These are phyloP conservation scores for Tricholoma furcatifolium DNA, from an alignment of 768 basidiomycete genomes.

Conservation along the genomic window DNA sequence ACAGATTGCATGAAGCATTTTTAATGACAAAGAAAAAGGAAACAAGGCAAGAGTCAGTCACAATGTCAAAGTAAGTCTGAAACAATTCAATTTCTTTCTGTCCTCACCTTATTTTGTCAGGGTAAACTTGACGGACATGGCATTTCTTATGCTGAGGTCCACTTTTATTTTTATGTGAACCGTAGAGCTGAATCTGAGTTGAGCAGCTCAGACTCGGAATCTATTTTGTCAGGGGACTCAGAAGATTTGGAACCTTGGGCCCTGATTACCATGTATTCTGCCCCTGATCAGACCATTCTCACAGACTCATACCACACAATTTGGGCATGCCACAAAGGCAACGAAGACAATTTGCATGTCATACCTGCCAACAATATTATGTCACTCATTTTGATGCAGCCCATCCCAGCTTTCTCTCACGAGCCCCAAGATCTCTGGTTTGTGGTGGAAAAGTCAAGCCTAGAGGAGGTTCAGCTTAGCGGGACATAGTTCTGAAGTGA, in stretches of 20 bases:
- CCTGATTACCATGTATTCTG: conserved; percentile 20
- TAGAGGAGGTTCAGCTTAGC: conserved; percentile 19
- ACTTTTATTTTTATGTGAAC: neutral
- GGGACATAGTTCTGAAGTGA: too few relatives aligned
- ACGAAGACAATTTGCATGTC: conserved; percentile 7
- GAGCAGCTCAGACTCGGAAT: too few relatives aligned
- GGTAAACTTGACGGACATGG: neutral
- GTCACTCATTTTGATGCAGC: conserved; percentile 27
- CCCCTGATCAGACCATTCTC: conserved; percentile 14
- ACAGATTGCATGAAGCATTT: conserved; percentile 14
- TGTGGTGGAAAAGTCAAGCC: conserved; percentile 26
- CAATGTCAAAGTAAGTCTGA: neutral
- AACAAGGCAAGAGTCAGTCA: neutral
- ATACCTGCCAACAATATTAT: conserved; percentile 13
- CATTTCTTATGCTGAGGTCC: neutral
- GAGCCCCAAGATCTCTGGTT: conserved; percentile 16
- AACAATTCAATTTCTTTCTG: neutral
- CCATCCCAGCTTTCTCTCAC: conserved; percentile 9
- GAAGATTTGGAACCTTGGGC: conserved; percentile 5
- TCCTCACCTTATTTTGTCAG: neutral
- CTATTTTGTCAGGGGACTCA: too few relatives aligned
- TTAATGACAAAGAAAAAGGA: neutral
- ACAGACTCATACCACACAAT: conserved; percentile 19
- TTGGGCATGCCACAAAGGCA: conserved; percentile 9
- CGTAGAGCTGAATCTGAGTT: neutral